phyloP scores from a whole-genome alignment of 208 protist species.

The Leishmania martiniquensis region DNA sequence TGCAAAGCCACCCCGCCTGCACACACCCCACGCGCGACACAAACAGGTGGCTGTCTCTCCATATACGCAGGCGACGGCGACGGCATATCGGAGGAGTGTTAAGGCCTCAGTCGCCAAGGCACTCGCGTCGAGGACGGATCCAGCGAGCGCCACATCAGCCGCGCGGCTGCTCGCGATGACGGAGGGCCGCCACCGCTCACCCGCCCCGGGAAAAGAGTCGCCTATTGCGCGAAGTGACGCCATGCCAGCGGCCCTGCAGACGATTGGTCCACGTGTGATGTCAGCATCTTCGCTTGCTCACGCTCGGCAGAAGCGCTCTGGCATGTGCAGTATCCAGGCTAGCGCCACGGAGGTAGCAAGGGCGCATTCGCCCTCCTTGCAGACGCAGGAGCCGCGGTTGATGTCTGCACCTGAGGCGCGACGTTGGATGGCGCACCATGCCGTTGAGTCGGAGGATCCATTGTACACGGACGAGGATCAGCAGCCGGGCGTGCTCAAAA shows the following conservation, averaged over 20 bases:
- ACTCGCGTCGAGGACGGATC: background rate
- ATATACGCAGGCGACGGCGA: background rate
- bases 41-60: background rate
- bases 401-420: slow-evolving; percentile 6
- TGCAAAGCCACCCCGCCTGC: background rate
- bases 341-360: background rate
- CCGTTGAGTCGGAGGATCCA: background rate
- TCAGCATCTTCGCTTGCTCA: background rate
- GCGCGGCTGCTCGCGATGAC: background rate
- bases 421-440: slow-evolving; percentile 2
- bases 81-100: slow-evolving; percentile 1
- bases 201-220: background rate
- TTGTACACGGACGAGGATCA: slow-evolving; percentile 14
- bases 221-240: background rate
- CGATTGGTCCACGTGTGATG: slow-evolving; percentile 1
- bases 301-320: background rate
- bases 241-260: slow-evolving; percentile 1
- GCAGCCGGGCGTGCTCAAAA: slow-evolving; percentile 8
- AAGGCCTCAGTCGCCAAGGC: background rate
- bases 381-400: background rate
- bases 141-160: background rate
- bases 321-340: background rate
- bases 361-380: background rate
- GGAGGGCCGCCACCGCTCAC: background rate
- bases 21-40: slow-evolving; percentile 4